Evolutionary conservation across 225 moss, liverwort and hornwort genomes (phyloP), one percentile per base, ranked within the genome.

Genomic region (Pleurozium schreberi): DNA sequence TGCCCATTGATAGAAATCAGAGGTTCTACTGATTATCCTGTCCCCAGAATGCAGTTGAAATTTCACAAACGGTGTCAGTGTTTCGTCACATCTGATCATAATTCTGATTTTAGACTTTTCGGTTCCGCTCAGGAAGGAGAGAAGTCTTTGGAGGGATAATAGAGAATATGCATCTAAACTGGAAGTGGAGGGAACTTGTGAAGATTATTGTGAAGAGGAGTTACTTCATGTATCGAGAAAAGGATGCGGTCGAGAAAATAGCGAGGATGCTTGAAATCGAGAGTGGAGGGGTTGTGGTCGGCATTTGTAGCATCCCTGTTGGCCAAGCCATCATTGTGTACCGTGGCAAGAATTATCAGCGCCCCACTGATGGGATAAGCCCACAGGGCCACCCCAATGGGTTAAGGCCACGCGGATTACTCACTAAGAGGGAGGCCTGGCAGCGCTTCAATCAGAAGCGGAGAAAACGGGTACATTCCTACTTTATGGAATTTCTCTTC

Each of bases 111-210:
- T 63, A 30, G 64, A 64, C 36, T 68, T 81, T 65, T 18, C 10
- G 69, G 70, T 57, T 69, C 38, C 61, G 31, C 23, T 47, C 93
- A 99, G 98, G 98, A 87, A 93, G 99, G 90, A 92, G 99, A 93
- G 99, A 97, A 93, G 92, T 99, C 28, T 99, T 97, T 82, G 96
- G 96, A 86, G 99, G 99, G 64, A 91, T 94, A 53, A 92, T 99
- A 47, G 99, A 99, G 91, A 99, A 99, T 80, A 99, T 99, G 97
- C 99, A 99, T 93, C 85, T 99, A 12, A 94, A 95, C 91, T 99
- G 99, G 99, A 99, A 99, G 91, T 97, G 97, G 94, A 95, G 99
- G 89, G 95, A 97, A 58, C 90, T 99, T 26, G 99, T 99, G 78
- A 97, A 99, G 92, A 90, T 99, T 9, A 91, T 99, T 47, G 95